Percentiles rank a stretch among this genome's conserved stretches.
Evolutionary conservation across 2,329 filamentous ascomycete species (phyloP).

Genomic region (Reticulascus tulasneorum): DNA sequence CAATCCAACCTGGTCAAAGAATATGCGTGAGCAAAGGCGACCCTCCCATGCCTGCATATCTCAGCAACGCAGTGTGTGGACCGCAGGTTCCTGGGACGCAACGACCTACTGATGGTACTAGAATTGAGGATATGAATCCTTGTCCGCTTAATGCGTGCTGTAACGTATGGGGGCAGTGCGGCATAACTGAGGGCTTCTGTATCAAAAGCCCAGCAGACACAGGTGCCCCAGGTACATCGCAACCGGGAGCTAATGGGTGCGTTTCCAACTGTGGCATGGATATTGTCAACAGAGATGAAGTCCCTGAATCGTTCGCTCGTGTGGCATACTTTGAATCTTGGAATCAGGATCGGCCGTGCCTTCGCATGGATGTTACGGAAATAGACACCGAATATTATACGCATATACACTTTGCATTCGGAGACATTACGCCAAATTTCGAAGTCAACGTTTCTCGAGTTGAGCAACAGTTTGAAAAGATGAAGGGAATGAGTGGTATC

Average conservation of each 20-base stretch:
- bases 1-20: not conserved
- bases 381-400: constrained; percentile 18
- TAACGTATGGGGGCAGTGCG: constrained; percentile 5
- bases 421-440: constrained; percentile 17
- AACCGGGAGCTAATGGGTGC: constrained; percentile 25
- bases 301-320: not conserved
- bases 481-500: constrained; percentile 21
- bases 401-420: constrained; percentile 30
- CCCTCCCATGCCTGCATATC: not conserved
- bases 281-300: constrained; percentile 21
- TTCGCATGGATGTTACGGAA: constrained; percentile 24
- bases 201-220: constrained; percentile 4
- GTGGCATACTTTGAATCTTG: constrained; percentile 31
- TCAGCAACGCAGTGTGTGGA: not conserved
- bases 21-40: not conserved
- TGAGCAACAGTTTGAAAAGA: constrained; percentile 23
- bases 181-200: constrained; percentile 6
- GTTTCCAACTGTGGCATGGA: constrained; percentile 35
- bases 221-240: not conserved
- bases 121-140: not conserved
- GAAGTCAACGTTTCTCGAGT: constrained; percentile 18
- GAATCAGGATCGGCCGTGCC: constrained; percentile 22
- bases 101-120: not conserved
- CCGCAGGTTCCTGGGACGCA: not conserved
- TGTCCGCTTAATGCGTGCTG: not conserved